Percentiles rank a stretch among this genome's conserved stretches.
These are phyloP conservation scores for Lophiostoma macrostomum DNA, from an alignment of 495 filamentous ascomycete species.

Conservation along the genomic window DNA sequence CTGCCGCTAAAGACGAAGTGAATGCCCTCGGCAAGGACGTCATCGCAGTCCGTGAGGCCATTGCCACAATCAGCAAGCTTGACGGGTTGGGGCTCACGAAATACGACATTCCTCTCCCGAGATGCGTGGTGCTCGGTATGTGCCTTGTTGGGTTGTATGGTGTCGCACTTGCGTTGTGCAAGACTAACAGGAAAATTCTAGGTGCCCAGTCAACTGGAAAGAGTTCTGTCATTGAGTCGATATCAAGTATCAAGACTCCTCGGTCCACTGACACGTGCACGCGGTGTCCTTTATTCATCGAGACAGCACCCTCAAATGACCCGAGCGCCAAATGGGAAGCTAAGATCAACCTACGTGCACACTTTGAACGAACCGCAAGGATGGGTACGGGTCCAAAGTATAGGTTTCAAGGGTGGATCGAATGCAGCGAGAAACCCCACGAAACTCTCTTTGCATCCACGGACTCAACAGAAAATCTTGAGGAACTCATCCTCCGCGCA, in stretches of 20 bases:
- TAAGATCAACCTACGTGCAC: constrained; percentile 56
- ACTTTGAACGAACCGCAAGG: constrained; percentile 43
- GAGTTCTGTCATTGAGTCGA: constrained; percentile 73
- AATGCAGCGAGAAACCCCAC: constrained; percentile 43
- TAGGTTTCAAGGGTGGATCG: constrained; percentile 36
- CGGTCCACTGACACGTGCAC: constrained; percentile 69
- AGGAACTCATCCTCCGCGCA: constrained; percentile 61
- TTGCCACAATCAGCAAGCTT: constrained; percentile 35
- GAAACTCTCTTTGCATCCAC: constrained; percentile 46
- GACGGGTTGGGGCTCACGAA: constrained; percentile 33
- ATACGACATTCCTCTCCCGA: constrained; percentile 60
- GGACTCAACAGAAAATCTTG: constrained; percentile 49
- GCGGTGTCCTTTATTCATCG: constrained; percentile 73
- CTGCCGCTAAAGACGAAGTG: not conserved
- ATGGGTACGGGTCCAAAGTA: not conserved
- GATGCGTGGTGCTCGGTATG: constrained; percentile 46
- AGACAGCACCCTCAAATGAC: constrained; percentile 53
- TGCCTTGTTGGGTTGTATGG: not conserved
- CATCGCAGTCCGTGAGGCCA: constrained; percentile 34
- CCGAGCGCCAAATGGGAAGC: constrained; percentile 56
- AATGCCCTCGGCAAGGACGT: constrained; percentile 11
- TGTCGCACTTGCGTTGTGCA: not conserved
- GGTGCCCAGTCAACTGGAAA: constrained; percentile 83
- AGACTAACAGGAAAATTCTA: constrained; percentile 41
- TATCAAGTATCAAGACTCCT: constrained; percentile 74